Conservation (phyloP, 192 early-diverging fungal species). For the Entomortierella chlamydospora region DNA sequence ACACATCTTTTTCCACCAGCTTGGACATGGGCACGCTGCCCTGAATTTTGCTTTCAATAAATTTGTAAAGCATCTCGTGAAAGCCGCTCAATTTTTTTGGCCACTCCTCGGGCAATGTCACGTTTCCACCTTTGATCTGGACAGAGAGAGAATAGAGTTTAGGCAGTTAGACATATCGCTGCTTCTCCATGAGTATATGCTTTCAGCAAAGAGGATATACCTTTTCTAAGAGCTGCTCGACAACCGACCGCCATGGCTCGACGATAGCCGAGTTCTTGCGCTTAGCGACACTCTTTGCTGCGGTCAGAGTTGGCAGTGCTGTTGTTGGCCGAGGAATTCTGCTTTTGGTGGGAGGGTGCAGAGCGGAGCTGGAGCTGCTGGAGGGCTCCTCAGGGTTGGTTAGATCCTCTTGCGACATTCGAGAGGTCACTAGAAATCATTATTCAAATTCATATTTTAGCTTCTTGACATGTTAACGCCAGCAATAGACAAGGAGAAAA, state of each 20-base stretch:
- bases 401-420: constrained; percentile 4
- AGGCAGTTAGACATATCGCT: not conserved
- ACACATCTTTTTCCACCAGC: constrained; percentile 25
- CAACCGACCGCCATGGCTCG: constrained; percentile 35
- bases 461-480: not conserved
- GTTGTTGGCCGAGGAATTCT: constrained; percentile 9
- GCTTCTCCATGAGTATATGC: constrained; percentile 6
- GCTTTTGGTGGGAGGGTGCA: constrained; percentile 15
- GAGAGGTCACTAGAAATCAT: constrained; percentile 6
- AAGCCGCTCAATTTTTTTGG: constrained; percentile 8
- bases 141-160: constrained; percentile 3
- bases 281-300: constrained; percentile 26
- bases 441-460: constrained; percentile 11
- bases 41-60: constrained; percentile 26
- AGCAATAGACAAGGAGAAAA: not conserved
- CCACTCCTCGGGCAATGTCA: constrained; percentile 39
- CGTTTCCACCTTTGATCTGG: constrained; percentile 37
- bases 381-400: constrained; percentile 11
- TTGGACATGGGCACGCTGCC: constrained; percentile 7
- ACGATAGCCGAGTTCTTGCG: constrained; percentile 28
- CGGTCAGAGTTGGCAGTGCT: constrained; percentile 9
- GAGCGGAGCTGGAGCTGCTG: constrained; percentile 11
- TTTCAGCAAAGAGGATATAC: constrained; percentile 15
- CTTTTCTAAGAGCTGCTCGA: constrained; percentile 41
- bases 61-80: constrained; percentile 23